These are phyloP conservation scores for Amaranthus palmeri DNA, from an alignment of 148 eudicot species.

Conservation along the genomic window DNA sequence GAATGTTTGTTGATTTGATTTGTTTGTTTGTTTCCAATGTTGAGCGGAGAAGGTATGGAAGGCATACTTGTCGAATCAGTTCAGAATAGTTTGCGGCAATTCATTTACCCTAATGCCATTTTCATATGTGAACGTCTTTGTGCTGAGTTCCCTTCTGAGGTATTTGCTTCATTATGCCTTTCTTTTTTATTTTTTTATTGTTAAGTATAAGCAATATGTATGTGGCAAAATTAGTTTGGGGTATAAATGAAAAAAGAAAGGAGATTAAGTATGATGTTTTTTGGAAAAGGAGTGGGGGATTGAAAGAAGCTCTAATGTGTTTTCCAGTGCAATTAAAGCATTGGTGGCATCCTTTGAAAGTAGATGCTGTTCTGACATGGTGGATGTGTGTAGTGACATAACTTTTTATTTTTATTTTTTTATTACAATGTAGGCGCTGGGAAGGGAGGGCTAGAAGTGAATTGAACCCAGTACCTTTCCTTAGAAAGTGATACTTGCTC, in stretches of 20 bases:
- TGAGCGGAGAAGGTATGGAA: slow-evolving; percentile 54
- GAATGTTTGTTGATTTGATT: too few relatives aligned
- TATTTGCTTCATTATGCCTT: slow-evolving; percentile 12
- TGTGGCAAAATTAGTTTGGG: background rate
- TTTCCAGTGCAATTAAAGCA: background rate
- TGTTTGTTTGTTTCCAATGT: background rate
- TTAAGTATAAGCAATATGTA: background rate
- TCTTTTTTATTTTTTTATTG: background rate
- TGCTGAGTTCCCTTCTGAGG: slow-evolving; percentile 93
- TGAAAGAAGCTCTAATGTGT: background rate
- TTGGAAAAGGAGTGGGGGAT: background rate
- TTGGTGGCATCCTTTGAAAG: background rate
- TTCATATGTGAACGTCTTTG: slow-evolving; percentile 94
- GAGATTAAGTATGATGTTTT: background rate
- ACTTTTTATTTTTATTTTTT: too few relatives aligned
- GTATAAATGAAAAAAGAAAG: background rate
- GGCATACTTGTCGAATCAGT: slow-evolving; percentile 61
- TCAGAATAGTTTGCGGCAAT: slow-evolving; percentile 60
- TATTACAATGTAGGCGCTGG: too few relatives aligned
- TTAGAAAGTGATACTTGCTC: too few relatives aligned
- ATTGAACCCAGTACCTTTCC: too few relatives aligned
- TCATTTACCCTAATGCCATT: slow-evolving; percentile 76
- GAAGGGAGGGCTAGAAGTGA: too few relatives aligned
- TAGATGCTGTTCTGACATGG: background rate
- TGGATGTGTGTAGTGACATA: too few relatives aligned